Evolutionary conservation across 1,284 basidiomycete genomes (phyloP).

Genomic region (Kwoniella shivajii): DNA sequence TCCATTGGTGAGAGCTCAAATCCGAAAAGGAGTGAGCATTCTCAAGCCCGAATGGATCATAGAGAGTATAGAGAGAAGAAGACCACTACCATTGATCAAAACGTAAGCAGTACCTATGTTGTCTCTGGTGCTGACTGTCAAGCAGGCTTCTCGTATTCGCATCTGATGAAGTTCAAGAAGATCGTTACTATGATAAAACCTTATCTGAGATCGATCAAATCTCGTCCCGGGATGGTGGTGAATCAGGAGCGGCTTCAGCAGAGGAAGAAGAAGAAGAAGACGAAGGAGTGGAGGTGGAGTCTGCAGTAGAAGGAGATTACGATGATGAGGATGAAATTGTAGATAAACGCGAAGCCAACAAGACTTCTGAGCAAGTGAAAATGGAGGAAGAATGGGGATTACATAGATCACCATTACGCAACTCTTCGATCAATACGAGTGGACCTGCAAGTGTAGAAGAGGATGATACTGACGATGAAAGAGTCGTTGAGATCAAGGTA

Average conservation of each 20-base stretch:
- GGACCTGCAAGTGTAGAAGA: conserved; percentile 8
- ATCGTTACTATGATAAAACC: conserved; percentile 41
- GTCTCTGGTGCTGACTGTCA: neutral
- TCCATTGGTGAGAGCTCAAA: conserved; percentile 58
- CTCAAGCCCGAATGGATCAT: conserved; percentile 77
- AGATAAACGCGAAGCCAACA: conserved; percentile 40
- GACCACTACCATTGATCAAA: conserved; percentile 64
- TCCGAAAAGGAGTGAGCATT: conserved; percentile 62
- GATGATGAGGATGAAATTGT: conserved; percentile 43
- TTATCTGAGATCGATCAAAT: conserved; percentile 39
- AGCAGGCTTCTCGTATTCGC: conserved; percentile 48
- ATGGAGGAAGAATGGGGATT: conserved; percentile 37
- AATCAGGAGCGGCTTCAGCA: conserved; percentile 4
- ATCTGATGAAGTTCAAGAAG: conserved; percentile 38
- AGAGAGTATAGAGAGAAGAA: conserved; percentile 68
- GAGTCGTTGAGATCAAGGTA: conserved; percentile 15
- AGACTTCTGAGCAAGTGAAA: conserved; percentile 14
- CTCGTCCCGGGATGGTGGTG: conserved; percentile 18
- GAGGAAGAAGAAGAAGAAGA: conserved; percentile 40
- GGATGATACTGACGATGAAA: conserved; percentile 10
- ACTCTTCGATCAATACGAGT: neutral
- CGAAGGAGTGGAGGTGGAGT: conserved; percentile 26
- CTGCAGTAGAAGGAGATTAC: conserved; percentile 45
- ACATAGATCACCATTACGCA: conserved; percentile 5
- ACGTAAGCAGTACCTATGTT: conserved; percentile 58